Percentiles rank a stretch among this genome's conserved stretches.
Conservation (phyloP, 345 rosid genomes). For the Heritiera littoralis region DNA sequence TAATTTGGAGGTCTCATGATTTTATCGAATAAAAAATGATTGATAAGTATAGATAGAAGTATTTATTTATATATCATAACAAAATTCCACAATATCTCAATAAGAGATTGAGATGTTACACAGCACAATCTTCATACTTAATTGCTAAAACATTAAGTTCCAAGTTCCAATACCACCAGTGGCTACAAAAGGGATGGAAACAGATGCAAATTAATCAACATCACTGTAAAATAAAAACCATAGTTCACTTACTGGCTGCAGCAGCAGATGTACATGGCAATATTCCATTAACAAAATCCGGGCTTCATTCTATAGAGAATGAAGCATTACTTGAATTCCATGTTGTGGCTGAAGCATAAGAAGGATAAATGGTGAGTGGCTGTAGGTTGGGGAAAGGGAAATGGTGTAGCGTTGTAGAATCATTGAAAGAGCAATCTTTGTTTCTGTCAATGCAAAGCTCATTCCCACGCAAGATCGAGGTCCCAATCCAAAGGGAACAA, state of each 20-base stretch:
- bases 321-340: neutral
- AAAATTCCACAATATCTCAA: too few species aligned
- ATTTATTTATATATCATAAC: too few species aligned
- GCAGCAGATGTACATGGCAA: neutral
- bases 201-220: neutral
- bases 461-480: slow-evolving; percentile 42
- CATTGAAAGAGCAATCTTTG: neutral
- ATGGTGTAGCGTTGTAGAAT: slow-evolving; percentile 8
- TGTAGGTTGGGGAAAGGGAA: slow-evolving; percentile 18
- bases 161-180: too few species aligned
- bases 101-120: too few species aligned
- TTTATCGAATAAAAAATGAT: too few species aligned
- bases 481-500: slow-evolving; percentile 42
- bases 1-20: too few species aligned
- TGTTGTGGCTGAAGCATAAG: neutral
- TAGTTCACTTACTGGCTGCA: neutral
- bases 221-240: too few species aligned
- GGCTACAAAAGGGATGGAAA: neutral
- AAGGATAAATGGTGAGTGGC: neutral
- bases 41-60: too few species aligned
- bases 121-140: too few species aligned
- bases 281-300: too few species aligned
- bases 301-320: neutral
- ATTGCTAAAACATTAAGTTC: too few species aligned
- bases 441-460: slow-evolving; percentile 23